phyloP scores from a whole-genome alignment of 768 basidiomycete species.

The Russula lepida region DNA sequence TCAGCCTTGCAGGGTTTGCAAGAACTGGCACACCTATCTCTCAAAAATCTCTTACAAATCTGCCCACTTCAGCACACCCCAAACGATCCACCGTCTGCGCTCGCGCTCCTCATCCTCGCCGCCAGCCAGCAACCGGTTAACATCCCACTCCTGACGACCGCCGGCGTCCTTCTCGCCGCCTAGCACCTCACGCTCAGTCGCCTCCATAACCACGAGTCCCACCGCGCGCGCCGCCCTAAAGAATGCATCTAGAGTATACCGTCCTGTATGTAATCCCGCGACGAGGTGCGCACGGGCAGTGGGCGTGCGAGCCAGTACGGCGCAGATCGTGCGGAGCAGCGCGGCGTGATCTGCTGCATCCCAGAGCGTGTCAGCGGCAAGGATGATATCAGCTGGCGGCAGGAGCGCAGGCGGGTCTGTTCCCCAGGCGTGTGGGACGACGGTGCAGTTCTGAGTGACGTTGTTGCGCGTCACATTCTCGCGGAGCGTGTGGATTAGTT shows the following conservation, averaged over 20 bases:
- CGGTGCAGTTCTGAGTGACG: constrained; percentile 40
- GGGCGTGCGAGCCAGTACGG: constrained; percentile 36
- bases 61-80: constrained; percentile 34
- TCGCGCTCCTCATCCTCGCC: constrained; percentile 59
- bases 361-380: constrained; percentile 77
- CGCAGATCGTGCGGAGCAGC: constrained; percentile 45
- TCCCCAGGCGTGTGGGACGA: constrained; percentile 60
- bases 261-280: constrained; percentile 68
- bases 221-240: constrained; percentile 31
- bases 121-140: constrained; percentile 29
- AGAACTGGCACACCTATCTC: background rate
- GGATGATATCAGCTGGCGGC: constrained; percentile 40
- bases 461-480: constrained; percentile 49
- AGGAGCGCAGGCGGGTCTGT: constrained; percentile 34
- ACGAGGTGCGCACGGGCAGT: constrained; percentile 54
- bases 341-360: constrained; percentile 50
- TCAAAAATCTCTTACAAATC: background rate
- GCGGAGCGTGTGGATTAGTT: constrained; percentile 47
- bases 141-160: constrained; percentile 41
- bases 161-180: constrained; percentile 28
- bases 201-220: constrained; percentile 40
- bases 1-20: background rate
- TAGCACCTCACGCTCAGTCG: constrained; percentile 41
- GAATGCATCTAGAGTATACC: constrained; percentile 63
- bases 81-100: constrained; percentile 63